Conservation (phyloP, 495 filamentous ascomycete species). For the Aspergillus nanangensis region DNA sequence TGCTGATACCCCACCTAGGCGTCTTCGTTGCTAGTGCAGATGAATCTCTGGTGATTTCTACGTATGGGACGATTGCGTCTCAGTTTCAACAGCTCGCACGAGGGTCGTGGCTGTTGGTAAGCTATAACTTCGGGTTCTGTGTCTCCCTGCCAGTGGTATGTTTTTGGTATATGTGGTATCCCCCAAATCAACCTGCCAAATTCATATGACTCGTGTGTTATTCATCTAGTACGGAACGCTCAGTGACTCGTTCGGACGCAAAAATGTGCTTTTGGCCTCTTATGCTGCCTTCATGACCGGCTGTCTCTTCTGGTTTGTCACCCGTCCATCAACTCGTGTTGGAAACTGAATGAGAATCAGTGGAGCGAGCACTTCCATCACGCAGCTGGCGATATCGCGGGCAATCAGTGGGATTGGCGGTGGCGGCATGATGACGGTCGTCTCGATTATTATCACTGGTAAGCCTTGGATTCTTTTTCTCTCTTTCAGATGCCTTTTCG, state of each 20-base stretch:
- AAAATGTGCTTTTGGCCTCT: slow-evolving; percentile 18
- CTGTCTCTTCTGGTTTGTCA: slow-evolving; percentile 27
- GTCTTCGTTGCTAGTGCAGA: slow-evolving; percentile 27
- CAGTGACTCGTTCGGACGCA: slow-evolving; percentile 28
- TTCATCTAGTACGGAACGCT: slow-evolving; percentile 17
- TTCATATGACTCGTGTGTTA: neutral
- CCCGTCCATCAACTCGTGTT: neutral
- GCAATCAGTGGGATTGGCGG: slow-evolving; percentile 6
- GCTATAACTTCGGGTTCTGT: slow-evolving; percentile 28
- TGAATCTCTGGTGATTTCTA: slow-evolving; percentile 23
- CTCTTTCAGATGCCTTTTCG: too few relatives aligned
- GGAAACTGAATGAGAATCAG: too few relatives aligned
- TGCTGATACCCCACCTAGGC: too few relatives aligned
- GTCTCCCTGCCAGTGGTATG: slow-evolving; percentile 29
- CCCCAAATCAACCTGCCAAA: too few relatives aligned
- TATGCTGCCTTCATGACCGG: slow-evolving; percentile 27
- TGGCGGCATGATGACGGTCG: slow-evolving; percentile 3
- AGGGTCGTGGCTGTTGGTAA: slow-evolving; percentile 27
- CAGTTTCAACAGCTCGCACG: slow-evolving; percentile 18
- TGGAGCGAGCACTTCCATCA: slow-evolving; percentile 9
- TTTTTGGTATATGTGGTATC: neutral
- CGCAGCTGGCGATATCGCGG: slow-evolving; percentile 1
- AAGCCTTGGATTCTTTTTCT: neutral
- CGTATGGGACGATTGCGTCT: slow-evolving; percentile 27
- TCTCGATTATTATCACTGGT: slow-evolving; percentile 8